These are phyloP conservation scores for Xylogone sp. DNA, from an alignment of 2,329 filamentous ascomycete genomes.

Conservation along the genomic window DNA sequence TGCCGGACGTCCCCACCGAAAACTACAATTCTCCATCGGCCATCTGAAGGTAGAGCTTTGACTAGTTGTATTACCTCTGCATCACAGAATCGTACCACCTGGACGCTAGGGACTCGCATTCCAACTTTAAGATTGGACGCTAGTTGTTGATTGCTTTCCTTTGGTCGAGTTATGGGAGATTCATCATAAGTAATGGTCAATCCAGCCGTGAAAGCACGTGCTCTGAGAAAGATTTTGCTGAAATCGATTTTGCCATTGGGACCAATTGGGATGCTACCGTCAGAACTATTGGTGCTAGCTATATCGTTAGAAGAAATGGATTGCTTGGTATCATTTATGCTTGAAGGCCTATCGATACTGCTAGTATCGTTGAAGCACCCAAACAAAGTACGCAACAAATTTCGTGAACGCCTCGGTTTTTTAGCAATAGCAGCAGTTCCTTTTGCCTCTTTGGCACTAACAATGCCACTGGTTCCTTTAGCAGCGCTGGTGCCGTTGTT, in stretches of 20 bases:
- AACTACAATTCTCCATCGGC: conserved; percentile 46
- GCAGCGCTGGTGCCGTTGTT: no score
- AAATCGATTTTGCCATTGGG: conserved; percentile 43
- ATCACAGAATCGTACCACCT: conserved; percentile 57
- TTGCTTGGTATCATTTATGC: no score
- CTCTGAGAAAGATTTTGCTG: conserved; percentile 50
- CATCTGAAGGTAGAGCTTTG: conserved; percentile 45
- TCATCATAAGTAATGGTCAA: conserved; percentile 51
- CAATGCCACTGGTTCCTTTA: no score
- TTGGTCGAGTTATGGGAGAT: conserved; percentile 40
- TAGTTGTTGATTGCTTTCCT: conserved; percentile 30
- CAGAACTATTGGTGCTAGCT: no score
- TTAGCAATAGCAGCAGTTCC: no score
- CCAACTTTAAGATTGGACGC: conserved; percentile 43
- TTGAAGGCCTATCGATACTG: no score
- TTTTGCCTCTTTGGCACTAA: no score
- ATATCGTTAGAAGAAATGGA: no score
- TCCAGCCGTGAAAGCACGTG: conserved; percentile 57
- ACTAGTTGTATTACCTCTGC: conserved; percentile 51
- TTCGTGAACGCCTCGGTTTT: no score
- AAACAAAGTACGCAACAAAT: no score
- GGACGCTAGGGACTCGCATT: conserved; percentile 54
- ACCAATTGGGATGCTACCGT: no score
- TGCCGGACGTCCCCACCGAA: conserved; percentile 41
- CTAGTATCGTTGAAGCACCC: no score